phyloP scores from a whole-genome alignment of 1,284 basidiomycete species.

The Fomitopsis betulina region DNA sequence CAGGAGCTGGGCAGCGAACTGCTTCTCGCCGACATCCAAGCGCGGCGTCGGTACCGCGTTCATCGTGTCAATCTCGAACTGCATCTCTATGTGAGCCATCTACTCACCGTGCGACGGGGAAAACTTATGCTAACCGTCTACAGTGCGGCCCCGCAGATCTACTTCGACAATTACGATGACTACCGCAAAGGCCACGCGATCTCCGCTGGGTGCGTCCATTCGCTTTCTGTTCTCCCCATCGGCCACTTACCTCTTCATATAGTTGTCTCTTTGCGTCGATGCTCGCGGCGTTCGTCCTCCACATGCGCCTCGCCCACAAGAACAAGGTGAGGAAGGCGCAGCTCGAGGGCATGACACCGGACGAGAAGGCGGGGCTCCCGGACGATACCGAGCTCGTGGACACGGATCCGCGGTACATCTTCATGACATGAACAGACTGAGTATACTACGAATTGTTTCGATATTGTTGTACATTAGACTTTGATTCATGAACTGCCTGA shows the following conservation, averaged over 20 bases:
- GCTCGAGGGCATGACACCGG: conserved; percentile 21
- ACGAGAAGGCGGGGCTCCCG: conserved; percentile 25
- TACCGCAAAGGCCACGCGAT: conserved; percentile 52
- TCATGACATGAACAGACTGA: conserved; percentile 24
- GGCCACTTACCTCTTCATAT: neutral
- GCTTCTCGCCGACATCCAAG: conserved; percentile 52
- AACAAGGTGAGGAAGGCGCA: conserved; percentile 34
- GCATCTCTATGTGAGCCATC: conserved; percentile 44
- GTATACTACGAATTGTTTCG: neutral
- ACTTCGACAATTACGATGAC: conserved; percentile 45
- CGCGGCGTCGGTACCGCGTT: conserved; percentile 55
- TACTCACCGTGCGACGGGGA: too few species aligned
- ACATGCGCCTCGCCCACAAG: conserved; percentile 33
- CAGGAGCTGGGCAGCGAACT: conserved; percentile 56
- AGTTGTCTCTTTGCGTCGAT: conserved; percentile 42
- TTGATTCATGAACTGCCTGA: neutral
- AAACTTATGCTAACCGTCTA: neutral
- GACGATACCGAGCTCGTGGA: conserved; percentile 38
- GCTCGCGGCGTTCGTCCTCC: conserved; percentile 34
- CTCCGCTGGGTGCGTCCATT: conserved; percentile 37
- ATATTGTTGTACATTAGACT: neutral
- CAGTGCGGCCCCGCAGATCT: conserved; percentile 54
- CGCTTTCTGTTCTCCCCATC: neutral
- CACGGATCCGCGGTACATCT: conserved; percentile 41
- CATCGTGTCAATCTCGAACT: conserved; percentile 53